Percentiles rank a stretch among this genome's conserved stretches.
These are phyloP conservation scores for Penicillium riverlandense DNA, from an alignment of 495 filamentous ascomycete species.

Conservation along the genomic window DNA sequence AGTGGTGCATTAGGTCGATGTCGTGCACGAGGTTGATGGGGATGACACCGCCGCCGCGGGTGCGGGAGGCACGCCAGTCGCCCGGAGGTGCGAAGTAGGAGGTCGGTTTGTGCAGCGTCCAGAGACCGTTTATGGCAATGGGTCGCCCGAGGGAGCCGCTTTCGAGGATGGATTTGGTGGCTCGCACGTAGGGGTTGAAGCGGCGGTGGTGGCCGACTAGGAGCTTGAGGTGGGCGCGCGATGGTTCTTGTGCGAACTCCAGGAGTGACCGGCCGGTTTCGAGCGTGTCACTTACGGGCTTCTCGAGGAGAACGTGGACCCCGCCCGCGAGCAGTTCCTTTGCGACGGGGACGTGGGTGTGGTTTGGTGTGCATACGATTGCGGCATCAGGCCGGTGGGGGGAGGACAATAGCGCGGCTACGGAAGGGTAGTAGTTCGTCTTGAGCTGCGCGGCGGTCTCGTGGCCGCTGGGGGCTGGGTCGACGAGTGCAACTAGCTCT, in stretches of 20 bases:
- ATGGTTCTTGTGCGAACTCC: conserved; percentile 9
- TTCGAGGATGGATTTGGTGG: conserved; percentile 38
- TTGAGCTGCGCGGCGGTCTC: conserved; percentile 16
- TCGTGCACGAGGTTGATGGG: conserved; percentile 56
- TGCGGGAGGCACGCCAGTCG: conserved; percentile 37
- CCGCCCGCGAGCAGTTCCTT: conserved; percentile 41
- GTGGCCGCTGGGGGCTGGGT: conserved; percentile 31
- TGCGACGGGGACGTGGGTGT: conserved; percentile 46
- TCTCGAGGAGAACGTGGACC: conserved; percentile 52
- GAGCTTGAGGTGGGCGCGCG: conserved; percentile 30
- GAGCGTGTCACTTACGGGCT: conserved; percentile 46
- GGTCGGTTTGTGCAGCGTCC: conserved; percentile 45
- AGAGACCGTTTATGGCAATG: conserved; percentile 49
- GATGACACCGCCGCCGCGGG: conserved; percentile 40
- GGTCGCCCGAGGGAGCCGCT: conserved; percentile 33
- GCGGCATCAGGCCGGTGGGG: conserved; percentile 40
- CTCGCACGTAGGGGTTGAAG: conserved; percentile 50
- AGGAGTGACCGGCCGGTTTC: conserved; percentile 29
- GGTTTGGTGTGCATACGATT: conserved; percentile 54
- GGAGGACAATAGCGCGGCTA: conserved; percentile 35
- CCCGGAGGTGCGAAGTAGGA: conserved; percentile 42
- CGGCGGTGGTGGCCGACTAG: conserved; percentile 55
- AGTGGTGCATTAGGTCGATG: conserved; percentile 50
- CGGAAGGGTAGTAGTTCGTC: conserved; percentile 27
- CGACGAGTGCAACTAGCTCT: conserved; percentile 43